Evolutionary conservation across 495 filamentous ascomycete species (phyloP).

Genomic region (Podospora anserina): DNA sequence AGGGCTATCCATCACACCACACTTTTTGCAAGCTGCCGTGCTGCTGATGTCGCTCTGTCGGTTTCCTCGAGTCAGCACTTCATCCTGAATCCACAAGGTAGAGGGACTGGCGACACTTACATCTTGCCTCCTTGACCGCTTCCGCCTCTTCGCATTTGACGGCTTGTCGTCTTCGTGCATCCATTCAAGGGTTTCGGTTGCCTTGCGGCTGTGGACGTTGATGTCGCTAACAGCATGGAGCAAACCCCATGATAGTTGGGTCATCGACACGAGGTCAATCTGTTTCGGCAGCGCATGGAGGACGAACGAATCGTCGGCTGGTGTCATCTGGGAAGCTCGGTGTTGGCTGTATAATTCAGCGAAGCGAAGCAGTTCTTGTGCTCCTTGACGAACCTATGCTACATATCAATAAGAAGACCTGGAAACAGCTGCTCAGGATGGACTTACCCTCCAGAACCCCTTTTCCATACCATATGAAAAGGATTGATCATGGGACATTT

Average conservation of each 20-base stretch:
- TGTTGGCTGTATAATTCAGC: conserved; percentile 16
- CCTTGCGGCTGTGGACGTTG: conserved; percentile 16
- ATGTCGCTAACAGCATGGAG: conserved; percentile 23
- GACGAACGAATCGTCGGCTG: neutral
- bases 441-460: conserved; percentile 22
- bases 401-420: neutral
- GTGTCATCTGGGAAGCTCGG: neutral
- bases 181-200: neutral
- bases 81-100: neutral
- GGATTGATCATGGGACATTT: neutral
- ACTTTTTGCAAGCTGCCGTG: conserved; percentile 11
- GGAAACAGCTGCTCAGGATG: neutral
- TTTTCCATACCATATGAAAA: conserved; percentile 21
- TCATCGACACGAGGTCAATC: conserved; percentile 26
- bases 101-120: neutral
- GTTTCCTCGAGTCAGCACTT: neutral
- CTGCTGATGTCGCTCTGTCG: neutral
- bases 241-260: conserved; percentile 21
- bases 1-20: conserved; percentile 17
- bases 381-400: conserved; percentile 15
- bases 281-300: conserved; percentile 15
- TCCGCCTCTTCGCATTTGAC: neutral
- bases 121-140: neutral
- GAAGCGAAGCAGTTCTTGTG: conserved; percentile 23
- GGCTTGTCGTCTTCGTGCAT: neutral